Percentiles rank a stretch among this genome's conserved stretches.
phyloP scores from a whole-genome alignment of 495 filamentous ascomycete genomes.

The Aspergillus sparsus region DNA sequence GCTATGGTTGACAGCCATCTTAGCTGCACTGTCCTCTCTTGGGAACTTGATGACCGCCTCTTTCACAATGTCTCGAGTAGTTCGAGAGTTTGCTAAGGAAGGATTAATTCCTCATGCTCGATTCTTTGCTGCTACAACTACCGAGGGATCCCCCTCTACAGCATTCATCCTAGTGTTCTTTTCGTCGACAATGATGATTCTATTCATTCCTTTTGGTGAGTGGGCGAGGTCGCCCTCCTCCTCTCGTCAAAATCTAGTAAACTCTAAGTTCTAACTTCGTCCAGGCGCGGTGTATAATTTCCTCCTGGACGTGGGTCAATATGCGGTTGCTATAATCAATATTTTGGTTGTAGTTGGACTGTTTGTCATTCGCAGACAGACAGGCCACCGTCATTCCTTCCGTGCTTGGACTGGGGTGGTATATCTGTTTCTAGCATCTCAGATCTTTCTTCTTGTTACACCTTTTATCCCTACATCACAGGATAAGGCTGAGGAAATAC shows the following conservation, averaged over 20 bases:
- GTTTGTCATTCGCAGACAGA: constrained; percentile 58
- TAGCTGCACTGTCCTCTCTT: constrained; percentile 62
- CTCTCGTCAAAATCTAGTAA: background rate
- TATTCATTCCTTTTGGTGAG: constrained; percentile 55
- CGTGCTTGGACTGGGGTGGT: constrained; percentile 55
- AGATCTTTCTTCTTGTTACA: constrained; percentile 39
- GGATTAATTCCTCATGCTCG: constrained; percentile 65
- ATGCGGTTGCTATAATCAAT: constrained; percentile 60
- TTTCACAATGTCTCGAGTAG: constrained; percentile 64
- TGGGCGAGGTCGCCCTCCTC: background rate
- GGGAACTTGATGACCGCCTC: constrained; percentile 75
- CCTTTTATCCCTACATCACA: constrained; percentile 36
- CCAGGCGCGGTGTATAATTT: constrained; percentile 62
- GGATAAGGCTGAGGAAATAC: constrained; percentile 33
- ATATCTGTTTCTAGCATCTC: constrained; percentile 38
- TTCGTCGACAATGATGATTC: constrained; percentile 62
- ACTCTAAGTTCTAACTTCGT: background rate
- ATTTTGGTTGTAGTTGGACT: constrained; percentile 60
- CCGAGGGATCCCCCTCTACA: constrained; percentile 63
- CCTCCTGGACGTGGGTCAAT: constrained; percentile 68
- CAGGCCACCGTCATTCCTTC: constrained; percentile 60
- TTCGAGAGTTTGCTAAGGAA: constrained; percentile 63
- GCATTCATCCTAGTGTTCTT: constrained; percentile 65
- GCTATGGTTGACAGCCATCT: constrained; percentile 31
- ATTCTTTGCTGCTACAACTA: constrained; percentile 60